Base-by-base conservation (phyloP, 169 alveolate genomes). In the Sarcocystis neurona region DNA sequence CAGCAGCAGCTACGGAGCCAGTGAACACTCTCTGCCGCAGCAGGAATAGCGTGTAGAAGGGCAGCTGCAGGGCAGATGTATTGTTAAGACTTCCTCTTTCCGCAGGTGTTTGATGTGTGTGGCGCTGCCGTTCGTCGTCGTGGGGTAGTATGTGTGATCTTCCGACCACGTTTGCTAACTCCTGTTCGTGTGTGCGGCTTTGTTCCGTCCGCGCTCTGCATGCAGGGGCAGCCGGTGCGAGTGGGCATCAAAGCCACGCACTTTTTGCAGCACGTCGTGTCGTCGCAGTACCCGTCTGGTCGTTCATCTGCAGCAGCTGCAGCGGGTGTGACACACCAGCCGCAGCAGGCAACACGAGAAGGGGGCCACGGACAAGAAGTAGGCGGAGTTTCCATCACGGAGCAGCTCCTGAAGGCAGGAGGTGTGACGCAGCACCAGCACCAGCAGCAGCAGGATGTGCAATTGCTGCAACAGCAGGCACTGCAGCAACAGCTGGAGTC, bases 191-290 rank as follows among this genome's bases (percentile, higher is more conserved):
- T 15, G 32, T 27, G 75, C 37, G 39, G 37, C 32, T 8, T 15
- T 1, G 15, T 6, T 44, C 20, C 44, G 4, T n/a, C 48, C 43
- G 44, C 27, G 44, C 70, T 23, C 66, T 12, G 12, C 23, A 41
- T 34, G 39, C 79, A 82, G 88, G 88, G 39, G 34, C 34, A n/a
- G 5, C 88, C 88, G 27, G 18, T 82, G 34, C 78, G 72, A n/a
- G 88, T 82, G 32, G 88, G 88, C 39, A 82, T 82, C 41, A 82
- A 82, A 47, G 88, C 88, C 32, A 50, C 88, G 39, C 88, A 82
- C 63, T 66, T 79, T 20, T 63, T 82, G 58, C 88, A 82, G 58
- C 88, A 63, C 34, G 60, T 82, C 78, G 66, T 82, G 34, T 82
- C 88, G 41, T 39, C 85, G 39, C 85, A 72, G 80, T 46, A 46